Evolutionary conservation across 805 yeast species (phyloP), one percentile per base, ranked within the genome.

Genomic region (Brettanomyces nanus): DNA sequence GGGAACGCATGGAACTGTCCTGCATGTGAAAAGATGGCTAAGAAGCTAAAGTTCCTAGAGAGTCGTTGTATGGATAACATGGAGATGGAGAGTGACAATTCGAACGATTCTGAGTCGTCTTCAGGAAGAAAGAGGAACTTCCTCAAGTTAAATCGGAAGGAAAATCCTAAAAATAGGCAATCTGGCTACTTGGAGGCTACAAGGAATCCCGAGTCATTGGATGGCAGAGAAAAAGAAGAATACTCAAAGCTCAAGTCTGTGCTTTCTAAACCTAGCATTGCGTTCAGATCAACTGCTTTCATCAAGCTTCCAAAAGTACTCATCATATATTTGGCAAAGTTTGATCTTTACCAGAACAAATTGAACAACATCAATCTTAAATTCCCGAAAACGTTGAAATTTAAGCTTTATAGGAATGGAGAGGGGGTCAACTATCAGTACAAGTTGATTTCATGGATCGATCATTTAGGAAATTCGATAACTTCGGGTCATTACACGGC

Each of bases 1-100:
- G 89, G 79, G 5, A 82, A 83, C 58, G 85, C 92, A 1, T 83
- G 94, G 94, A 73, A 79, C 45, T 83, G 94, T 62, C 89, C 92
- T 6, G 73, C 75, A 38, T 83, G 94, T 61, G 59, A 56, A 37
- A 60, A 69, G 42, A 31, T 45, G 20, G 43, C 38, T 9, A 37
- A 29, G 14, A 37, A 38, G 48, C 49, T 49, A 18, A 40, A 33
- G 10, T 34, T 31, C 15, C 17, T 42, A 19, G 40, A 39, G 19
- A 33, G 42, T 20, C 27, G 37, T 26, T 26, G 39, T 6, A 36
- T 38, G 14, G 39, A 31, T 10, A 22, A n/a, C 6, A 17, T 32
- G 7, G 25, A 35, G 13, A 13, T n/a, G 9, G 31, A 35, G n/a
- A 14, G 11, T 7, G 17, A 4, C 19, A n/a, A n/a, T n/a, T n/a